Base-by-base conservation (phyloP, 2,329 filamentous ascomycete species). In the Mariannaea sp. region DNA sequence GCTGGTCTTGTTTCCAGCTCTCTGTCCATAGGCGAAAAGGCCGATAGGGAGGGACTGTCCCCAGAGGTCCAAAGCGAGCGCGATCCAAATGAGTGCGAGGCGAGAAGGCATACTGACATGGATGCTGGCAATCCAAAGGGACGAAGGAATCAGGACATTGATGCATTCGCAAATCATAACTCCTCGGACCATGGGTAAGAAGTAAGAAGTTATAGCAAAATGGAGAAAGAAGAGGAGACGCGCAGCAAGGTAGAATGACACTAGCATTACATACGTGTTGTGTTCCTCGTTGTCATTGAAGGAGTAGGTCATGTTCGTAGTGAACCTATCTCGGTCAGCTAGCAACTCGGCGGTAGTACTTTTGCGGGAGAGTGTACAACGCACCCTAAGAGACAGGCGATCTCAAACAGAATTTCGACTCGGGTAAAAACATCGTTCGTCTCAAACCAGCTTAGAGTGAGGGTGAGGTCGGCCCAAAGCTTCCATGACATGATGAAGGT, bases 401-500 rank as follows among this genome's bases (percentile, higher is more conserved):
- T 79, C 39, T 83, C 75, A 63, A 86, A 85, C 1, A 87, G 69
- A 13, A 87, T 77, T n/a, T 77, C 78, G 22, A 84, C 56, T 16
- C 84, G 73, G 55, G 84, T 81, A 10, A 83, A 64, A 29, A 87
- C 77, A 59, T 87, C 84, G 57, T 85, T 81, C 19, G 77, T 79
- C 59, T 86, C 81, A 61, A 87, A 86, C 83, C 83, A 85, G 53
- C 76, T 79, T 52, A 86, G 75, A 7, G 83, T 70, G 17, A 82
- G 64, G 8, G 78, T 75, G 42, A 86, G 74, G 55, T 87, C 84
- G 41, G 74, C 76, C 84, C 84, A 87, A 56, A 87, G 81, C 62
- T 85, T 86, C 77, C 80, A 85, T 24, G 79, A 79, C 71, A 87
- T 78, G 56, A 81, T 79, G 62, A 87, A 87, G 0, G 81, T 84